phyloP scores from a whole-genome alignment of 306 rosid species.

The Dryas alaskensis region DNA sequence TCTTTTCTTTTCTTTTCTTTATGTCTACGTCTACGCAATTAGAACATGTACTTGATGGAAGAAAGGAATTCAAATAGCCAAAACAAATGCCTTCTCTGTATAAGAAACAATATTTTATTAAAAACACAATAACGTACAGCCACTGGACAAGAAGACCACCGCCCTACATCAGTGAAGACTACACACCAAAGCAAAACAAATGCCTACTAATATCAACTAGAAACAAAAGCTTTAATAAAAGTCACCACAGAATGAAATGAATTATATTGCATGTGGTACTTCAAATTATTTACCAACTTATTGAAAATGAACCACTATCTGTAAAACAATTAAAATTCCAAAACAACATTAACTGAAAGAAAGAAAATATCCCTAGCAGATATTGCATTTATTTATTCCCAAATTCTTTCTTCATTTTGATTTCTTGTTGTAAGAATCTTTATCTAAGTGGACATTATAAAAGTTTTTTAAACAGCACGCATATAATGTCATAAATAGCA shows the following conservation, averaged over 20 bases:
- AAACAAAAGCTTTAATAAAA: background rate
- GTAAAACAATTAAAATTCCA: too few relatives aligned
- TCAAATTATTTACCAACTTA: background rate
- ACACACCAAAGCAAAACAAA: background rate
- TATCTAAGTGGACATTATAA: background rate
- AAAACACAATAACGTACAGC: too few relatives aligned
- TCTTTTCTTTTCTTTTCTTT: too few relatives aligned
- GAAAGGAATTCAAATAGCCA: too few relatives aligned
- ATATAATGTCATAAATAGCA: background rate
- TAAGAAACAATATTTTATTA: too few relatives aligned
- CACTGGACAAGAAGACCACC: too few relatives aligned
- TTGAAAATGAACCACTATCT: too few relatives aligned
- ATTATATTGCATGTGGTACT: background rate
- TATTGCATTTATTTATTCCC: background rate
- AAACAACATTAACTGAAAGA: too few relatives aligned
- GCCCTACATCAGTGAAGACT: too few relatives aligned
- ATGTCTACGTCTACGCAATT: too few relatives aligned
- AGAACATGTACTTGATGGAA: too few relatives aligned
- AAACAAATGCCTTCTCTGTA: background rate
- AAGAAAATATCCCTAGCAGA: too few relatives aligned
- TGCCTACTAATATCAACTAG: background rate
- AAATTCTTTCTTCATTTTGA: background rate
- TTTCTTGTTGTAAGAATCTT: background rate
- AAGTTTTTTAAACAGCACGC: background rate
- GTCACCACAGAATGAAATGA: background rate